These are phyloP conservation scores for Penicillium verrucosum DNA, from an alignment of 2,329 filamentous ascomycete species.

Conservation along the genomic window DNA sequence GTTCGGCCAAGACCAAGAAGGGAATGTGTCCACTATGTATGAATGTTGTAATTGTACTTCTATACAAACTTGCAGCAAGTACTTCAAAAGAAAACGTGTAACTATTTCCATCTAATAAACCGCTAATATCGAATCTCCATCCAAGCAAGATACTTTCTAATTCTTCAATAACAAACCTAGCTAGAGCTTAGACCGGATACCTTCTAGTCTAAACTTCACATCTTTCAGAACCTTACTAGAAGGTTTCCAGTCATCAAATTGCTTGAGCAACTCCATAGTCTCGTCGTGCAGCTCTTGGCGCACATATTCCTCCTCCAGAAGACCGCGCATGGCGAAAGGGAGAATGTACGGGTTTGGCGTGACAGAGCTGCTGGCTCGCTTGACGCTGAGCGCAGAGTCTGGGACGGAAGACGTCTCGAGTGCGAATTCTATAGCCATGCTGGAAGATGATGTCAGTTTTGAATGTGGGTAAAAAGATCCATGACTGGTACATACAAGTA, in stretches of 20 bases:
- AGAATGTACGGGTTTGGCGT: conserved; percentile 79
- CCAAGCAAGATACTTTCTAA: background rate
- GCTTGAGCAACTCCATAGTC: conserved; percentile 71
- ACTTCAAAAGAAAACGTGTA: background rate
- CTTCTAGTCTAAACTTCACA: conserved; percentile 91
- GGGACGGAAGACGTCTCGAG: conserved; percentile 65
- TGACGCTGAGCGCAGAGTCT: conserved; percentile 50
- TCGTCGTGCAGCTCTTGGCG: conserved; percentile 75
- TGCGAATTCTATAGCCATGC: conserved; percentile 68
- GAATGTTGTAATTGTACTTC: background rate
- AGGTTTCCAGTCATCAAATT: conserved; percentile 94
- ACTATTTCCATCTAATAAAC: background rate
- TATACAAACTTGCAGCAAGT: background rate
- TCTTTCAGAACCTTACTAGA: conserved; percentile 87
- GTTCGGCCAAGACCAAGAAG: background rate
- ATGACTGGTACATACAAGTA: conserved; percentile 60
- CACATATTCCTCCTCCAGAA: conserved; percentile 88
- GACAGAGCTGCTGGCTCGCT: conserved; percentile 45
- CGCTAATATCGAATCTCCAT: background rate
- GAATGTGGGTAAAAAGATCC: background rate
- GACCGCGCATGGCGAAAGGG: conserved; percentile 91
- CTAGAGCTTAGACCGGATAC: conserved; percentile 77
- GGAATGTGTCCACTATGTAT: background rate
- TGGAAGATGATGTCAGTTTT: conserved; percentile 23
- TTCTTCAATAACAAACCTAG: conserved; percentile 27